Conservation (phyloP, 1,139 yeast species). For the Yamadazyma taylorii region DNA sequence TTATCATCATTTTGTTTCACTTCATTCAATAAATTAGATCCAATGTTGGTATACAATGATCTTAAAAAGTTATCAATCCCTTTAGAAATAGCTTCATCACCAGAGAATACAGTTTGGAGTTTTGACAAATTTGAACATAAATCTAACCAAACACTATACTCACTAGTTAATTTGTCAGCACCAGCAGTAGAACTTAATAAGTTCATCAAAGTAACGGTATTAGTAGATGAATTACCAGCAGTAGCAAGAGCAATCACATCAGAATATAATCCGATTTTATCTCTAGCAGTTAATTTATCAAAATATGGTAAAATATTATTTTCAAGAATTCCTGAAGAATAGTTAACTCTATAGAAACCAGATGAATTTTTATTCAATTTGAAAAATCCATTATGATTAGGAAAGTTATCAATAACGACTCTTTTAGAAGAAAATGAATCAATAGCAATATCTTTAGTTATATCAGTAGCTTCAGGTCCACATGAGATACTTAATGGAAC, state of each 20-base stretch:
- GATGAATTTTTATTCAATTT: constrained; percentile 63
- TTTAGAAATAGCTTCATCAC: constrained; percentile 37
- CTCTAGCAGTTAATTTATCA: constrained; percentile 50
- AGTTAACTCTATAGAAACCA: constrained; percentile 70
- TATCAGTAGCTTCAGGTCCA: constrained; percentile 16
- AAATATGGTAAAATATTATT: constrained; percentile 45
- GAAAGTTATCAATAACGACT: constrained; percentile 24
- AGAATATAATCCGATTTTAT: constrained; percentile 66
- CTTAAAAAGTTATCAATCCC: constrained; percentile 42
- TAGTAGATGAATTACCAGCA: constrained; percentile 53
- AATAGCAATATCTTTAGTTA: constrained; percentile 8
- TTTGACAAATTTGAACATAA: constrained; percentile 45
- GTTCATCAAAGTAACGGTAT: constrained; percentile 47
- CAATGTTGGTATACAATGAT: constrained; percentile 32
- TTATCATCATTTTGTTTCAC: constrained; percentile 27
- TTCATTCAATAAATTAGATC: constrained; percentile 34
- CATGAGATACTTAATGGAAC: constrained; percentile 57
- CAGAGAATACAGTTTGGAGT: constrained; percentile 49
- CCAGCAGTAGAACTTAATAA: constrained; percentile 36
- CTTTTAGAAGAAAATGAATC: constrained; percentile 25
- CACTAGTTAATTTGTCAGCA: constrained; percentile 44
- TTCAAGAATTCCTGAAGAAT: constrained; percentile 49
- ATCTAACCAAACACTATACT: constrained; percentile 66
- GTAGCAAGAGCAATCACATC: constrained; percentile 62
- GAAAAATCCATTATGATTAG: constrained; percentile 35